These are phyloP conservation scores for Austroboletus eburneus DNA, from an alignment of 768 basidiomycete species.

Conservation along the genomic window DNA sequence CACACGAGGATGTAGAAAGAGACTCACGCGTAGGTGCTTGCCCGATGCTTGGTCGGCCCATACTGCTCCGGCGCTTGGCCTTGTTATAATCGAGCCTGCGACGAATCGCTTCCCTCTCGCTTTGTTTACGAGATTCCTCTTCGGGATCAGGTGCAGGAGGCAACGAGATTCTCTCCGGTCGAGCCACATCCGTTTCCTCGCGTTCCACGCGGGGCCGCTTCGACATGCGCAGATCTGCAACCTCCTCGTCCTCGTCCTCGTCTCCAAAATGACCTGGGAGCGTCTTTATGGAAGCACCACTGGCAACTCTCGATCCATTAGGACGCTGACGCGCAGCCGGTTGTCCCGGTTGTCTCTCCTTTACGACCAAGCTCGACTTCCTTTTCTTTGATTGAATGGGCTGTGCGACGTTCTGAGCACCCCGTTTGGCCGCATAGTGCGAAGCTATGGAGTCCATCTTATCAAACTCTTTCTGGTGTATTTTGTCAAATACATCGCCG, in stretches of 20 bases:
- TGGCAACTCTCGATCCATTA: constrained; percentile 23
- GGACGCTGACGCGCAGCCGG: constrained; percentile 17
- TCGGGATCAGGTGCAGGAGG: constrained; percentile 21
- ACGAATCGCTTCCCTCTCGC: constrained; percentile 55
- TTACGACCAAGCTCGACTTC: constrained; percentile 49
- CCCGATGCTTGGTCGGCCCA: constrained; percentile 42
- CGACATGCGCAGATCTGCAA: constrained; percentile 36
- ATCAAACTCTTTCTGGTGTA: constrained; percentile 61
- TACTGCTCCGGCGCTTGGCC: constrained; percentile 67
- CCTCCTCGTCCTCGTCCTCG: constrained; percentile 41
- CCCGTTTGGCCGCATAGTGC: constrained; percentile 45
- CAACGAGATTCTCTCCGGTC: constrained; percentile 34
- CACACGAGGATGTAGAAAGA: background rate
- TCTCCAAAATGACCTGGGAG: constrained; percentile 59
- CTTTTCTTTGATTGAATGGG: constrained; percentile 35
- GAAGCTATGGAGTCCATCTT: constrained; percentile 75
- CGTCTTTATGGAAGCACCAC: constrained; percentile 24
- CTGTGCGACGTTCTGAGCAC: constrained; percentile 17
- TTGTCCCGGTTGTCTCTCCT: constrained; percentile 22
- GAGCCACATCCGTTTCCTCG: constrained; percentile 24
- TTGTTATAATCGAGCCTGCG: constrained; percentile 63
- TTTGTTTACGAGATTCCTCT: constrained; percentile 35
- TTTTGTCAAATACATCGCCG: constrained; percentile 45
- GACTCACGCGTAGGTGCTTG: constrained; percentile 40
- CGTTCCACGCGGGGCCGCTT: constrained; percentile 42